Percentiles rank a stretch among this genome's conserved stretches.
These are phyloP conservation scores for Aspergillus sclerotialis DNA, from an alignment of 2,329 filamentous ascomycete species.

Conservation along the genomic window DNA sequence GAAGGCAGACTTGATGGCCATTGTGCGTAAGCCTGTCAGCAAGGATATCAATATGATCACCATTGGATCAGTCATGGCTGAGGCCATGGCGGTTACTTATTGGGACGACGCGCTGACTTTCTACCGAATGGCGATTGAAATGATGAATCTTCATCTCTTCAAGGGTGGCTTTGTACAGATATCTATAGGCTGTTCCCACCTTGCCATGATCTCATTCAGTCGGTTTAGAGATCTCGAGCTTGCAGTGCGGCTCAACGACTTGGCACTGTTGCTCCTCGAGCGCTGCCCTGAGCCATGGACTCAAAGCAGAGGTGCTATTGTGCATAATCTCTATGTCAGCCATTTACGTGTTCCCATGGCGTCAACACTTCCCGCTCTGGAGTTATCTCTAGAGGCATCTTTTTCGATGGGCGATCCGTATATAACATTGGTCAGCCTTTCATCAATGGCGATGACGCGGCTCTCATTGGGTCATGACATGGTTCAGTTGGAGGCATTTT, in stretches of 20 bases:
- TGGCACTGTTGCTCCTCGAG: slow-evolving; percentile 47
- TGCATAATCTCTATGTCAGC: slow-evolving; percentile 56
- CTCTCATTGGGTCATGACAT: slow-evolving; percentile 53
- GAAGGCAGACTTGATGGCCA: slow-evolving; percentile 44
- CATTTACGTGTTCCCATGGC: slow-evolving; percentile 49
- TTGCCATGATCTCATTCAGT: slow-evolving; percentile 50
- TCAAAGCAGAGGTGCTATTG: slow-evolving; percentile 48
- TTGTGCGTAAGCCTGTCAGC: slow-evolving; percentile 34
- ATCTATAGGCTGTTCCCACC: slow-evolving; percentile 52
- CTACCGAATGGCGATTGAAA: slow-evolving; percentile 52
- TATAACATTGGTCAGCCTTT: slow-evolving; percentile 52
- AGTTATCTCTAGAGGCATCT: slow-evolving; percentile 49
- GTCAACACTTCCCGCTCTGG: slow-evolving; percentile 46
- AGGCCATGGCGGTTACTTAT: slow-evolving; percentile 52
- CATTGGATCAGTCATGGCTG: slow-evolving; percentile 49
- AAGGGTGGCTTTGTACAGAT: slow-evolving; percentile 51
- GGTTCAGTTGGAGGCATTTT: slow-evolving; percentile 51
- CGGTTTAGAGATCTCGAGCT: slow-evolving; percentile 53
- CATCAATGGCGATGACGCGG: slow-evolving; percentile 50
- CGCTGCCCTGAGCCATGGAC: slow-evolving; percentile 49
- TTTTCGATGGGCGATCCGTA: slow-evolving; percentile 54
- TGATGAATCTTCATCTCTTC: slow-evolving; percentile 50
- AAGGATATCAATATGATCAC: slow-evolving; percentile 37
- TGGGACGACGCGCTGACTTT: slow-evolving; percentile 56
- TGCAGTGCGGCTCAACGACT: slow-evolving; percentile 47